phyloP scores from a whole-genome alignment of 139 green algal species.

The Chlorella vulgaris region DNA sequence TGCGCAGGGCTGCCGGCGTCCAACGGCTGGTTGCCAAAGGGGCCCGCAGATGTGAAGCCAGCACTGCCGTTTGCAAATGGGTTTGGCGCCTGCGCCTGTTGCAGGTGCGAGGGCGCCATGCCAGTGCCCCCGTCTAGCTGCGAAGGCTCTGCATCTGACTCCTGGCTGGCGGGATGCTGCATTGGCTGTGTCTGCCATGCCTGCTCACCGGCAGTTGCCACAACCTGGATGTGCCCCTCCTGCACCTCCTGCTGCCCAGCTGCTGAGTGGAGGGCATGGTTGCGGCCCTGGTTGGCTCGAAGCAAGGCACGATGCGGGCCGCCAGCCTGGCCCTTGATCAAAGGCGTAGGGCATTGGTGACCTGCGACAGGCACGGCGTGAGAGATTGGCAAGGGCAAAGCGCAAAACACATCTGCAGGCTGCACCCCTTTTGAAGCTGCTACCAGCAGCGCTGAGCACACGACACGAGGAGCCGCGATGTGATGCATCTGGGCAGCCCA shows the following conservation, averaged over 20 bases:
- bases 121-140: too few species aligned
- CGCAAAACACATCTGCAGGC: too few species aligned
- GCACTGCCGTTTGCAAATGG: not conserved
- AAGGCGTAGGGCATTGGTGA: not conserved
- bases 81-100: not conserved
- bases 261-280: not conserved
- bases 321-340: conserved; percentile 11
- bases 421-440: too few species aligned
- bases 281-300: not conserved
- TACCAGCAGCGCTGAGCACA: too few species aligned
- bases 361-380: not conserved
- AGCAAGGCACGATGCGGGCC: not conserved
- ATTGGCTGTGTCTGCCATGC: too few species aligned
- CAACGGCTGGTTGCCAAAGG: not conserved
- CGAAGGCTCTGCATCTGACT: too few species aligned
- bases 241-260: not conserved
- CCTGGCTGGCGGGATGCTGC: too few species aligned
- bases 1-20: not conserved
- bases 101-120: not conserved
- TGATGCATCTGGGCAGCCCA: too few species aligned
- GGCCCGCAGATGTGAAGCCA: not conserved
- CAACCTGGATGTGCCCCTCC: not conserved
- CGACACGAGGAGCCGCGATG: too few species aligned
- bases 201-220: too few species aligned
- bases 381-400: not conserved